Evolutionary conservation across 768 basidiomycete genomes (phyloP).

Genomic region (Pulveroboletus sp.): DNA sequence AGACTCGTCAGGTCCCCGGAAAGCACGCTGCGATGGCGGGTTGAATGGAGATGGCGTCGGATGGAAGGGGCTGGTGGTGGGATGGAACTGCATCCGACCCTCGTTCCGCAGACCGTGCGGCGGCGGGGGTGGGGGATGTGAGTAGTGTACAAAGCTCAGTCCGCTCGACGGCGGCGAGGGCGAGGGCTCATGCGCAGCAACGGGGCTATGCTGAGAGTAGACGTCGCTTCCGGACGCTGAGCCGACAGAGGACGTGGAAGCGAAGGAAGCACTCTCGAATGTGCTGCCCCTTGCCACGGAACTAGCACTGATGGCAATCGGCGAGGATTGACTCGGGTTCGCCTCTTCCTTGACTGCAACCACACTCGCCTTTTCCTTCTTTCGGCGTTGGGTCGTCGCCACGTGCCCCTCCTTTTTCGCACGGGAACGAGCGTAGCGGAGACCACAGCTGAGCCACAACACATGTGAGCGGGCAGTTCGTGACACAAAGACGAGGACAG

Average conservation of each 20-base stretch:
- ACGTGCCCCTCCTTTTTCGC: constrained; percentile 81
- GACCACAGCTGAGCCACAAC: constrained; percentile 57
- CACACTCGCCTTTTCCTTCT: constrained; percentile 48
- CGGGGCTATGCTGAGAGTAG: constrained; percentile 44
- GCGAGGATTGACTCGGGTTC: constrained; percentile 23
- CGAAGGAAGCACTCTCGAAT: constrained; percentile 47
- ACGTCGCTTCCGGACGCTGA: constrained; percentile 56
- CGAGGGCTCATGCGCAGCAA: constrained; percentile 42
- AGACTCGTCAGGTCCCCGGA: constrained; percentile 35
- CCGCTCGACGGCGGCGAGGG: constrained; percentile 61
- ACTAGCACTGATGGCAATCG: constrained; percentile 40
- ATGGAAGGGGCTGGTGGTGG: constrained; percentile 25
- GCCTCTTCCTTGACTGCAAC: constrained; percentile 25
- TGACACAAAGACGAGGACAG: constrained; percentile 13
- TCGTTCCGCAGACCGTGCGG: constrained; percentile 31
- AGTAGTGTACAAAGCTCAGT: constrained; percentile 58
- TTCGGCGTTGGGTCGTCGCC: constrained; percentile 48
- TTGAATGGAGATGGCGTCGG: constrained; percentile 42
- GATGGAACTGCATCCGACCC: constrained; percentile 26
- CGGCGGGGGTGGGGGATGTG: constrained; percentile 33
- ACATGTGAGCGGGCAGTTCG: constrained; percentile 18
- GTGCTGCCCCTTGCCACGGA: constrained; percentile 42
- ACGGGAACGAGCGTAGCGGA: constrained; percentile 81
- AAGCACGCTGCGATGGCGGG: constrained; percentile 28
- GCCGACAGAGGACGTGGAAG: constrained; percentile 44